Conservation (phyloP, 495 filamentous ascomycete genomes). For the Chaetomium fimeti region DNA sequence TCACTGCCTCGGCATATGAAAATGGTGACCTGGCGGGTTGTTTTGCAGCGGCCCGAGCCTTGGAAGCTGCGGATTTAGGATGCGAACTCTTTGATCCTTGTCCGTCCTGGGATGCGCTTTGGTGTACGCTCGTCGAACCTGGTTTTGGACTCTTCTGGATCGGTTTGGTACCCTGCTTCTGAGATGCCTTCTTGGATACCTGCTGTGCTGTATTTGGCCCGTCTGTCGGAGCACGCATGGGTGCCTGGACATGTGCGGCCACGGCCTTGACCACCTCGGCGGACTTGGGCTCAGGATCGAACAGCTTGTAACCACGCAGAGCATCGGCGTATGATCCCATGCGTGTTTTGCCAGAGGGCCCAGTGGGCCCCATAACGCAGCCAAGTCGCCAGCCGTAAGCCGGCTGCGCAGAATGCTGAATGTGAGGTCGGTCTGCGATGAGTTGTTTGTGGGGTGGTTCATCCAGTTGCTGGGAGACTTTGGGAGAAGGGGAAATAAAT, state of each 20-base stretch:
- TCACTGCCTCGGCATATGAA: conserved; percentile 22
- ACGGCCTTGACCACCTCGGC: neutral
- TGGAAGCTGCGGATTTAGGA: neutral
- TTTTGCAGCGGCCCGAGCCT: neutral
- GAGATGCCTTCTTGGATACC: neutral
- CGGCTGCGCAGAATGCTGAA: no score
- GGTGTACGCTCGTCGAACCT: neutral
- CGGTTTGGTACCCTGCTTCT: neutral
- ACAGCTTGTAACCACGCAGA: conserved; percentile 16
- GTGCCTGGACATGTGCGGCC: no score
- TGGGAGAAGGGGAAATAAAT: neutral
- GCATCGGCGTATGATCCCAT: conserved; percentile 26
- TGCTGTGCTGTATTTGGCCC: neutral
- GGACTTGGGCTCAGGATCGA: conserved; percentile 13
- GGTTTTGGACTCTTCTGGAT: neutral
- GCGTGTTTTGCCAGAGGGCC: neutral
- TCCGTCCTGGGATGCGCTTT: neutral
- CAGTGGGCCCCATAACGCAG: conserved; percentile 12
- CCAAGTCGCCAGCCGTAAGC: neutral
- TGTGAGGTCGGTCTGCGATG: neutral
- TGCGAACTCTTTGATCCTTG: neutral
- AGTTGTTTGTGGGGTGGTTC: neutral
- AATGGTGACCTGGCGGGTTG: neutral
- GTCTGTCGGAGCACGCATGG: neutral
- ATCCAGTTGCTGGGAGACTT: neutral